phyloP scores from a whole-genome alignment of 768 basidiomycete species.

The Melanogaster broomeanus region DNA sequence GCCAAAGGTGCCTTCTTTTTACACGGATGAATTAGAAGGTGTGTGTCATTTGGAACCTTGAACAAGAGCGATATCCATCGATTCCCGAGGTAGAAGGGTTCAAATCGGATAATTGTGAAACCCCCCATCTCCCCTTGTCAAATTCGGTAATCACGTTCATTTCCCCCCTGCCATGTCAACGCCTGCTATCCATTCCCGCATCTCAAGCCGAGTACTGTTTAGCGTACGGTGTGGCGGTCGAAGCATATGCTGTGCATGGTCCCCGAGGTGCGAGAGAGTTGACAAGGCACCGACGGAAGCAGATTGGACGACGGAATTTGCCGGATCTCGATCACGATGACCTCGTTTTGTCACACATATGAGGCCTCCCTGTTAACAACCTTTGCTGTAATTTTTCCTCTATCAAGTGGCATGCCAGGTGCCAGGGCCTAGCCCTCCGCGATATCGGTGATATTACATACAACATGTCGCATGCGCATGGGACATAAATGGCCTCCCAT shows the following conservation, averaged over 20 bases:
- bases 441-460: slow-evolving; percentile 5
- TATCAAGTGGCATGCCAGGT: slow-evolving; percentile 10
- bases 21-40: slow-evolving; percentile 12
- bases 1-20: background rate
- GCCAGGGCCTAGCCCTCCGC: slow-evolving; percentile 6
- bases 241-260: too few species aligned
- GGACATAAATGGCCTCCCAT: slow-evolving; percentile 6
- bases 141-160: slow-evolving; percentile 8
- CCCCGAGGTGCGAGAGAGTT: too few species aligned
- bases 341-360: background rate
- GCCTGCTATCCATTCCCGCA: background rate
- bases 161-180: slow-evolving; percentile 7
- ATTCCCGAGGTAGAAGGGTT: slow-evolving; percentile 9
- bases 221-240: too few species aligned
- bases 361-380: background rate
- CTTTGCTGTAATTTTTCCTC: slow-evolving; percentile 1
- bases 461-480: slow-evolving; percentile 12
- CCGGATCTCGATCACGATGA: slow-evolving; percentile 24
- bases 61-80: background rate
- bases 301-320: slow-evolving; percentile 18
- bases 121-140: background rate
- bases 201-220: background rate
- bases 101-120: slow-evolving; percentile 13
- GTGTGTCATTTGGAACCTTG: background rate
- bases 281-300: slow-evolving; percentile 24